phyloP scores from a whole-genome alignment of 768 basidiomycete species.

The Grammothele lineata region DNA sequence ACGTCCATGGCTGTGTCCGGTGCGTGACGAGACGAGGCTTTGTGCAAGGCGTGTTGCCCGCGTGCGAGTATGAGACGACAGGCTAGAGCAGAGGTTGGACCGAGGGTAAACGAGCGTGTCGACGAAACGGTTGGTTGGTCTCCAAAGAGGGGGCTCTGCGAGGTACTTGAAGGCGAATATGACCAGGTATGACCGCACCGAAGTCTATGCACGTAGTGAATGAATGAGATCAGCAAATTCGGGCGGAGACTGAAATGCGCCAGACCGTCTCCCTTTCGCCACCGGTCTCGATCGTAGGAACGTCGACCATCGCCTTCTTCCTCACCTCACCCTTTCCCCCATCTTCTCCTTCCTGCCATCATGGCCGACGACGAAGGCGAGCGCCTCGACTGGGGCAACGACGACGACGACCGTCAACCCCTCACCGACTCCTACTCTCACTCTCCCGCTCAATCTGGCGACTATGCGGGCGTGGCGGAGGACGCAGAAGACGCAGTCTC shows the following conservation, averaged over 20 bases:
- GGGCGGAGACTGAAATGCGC: constrained; percentile 3
- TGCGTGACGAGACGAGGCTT: not conserved
- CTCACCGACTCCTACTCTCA: constrained; percentile 6
- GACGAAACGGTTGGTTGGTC: too few species aligned
- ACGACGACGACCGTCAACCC: constrained; percentile 37
- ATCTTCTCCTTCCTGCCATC: constrained; percentile 12
- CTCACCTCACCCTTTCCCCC: constrained; percentile 6
- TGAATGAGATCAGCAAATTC: constrained; percentile 5
- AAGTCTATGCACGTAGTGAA: too few species aligned
- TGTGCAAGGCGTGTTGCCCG: not conserved
- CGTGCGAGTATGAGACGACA: too few species aligned
- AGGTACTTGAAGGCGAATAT: too few species aligned
- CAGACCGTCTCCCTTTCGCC: too few species aligned
- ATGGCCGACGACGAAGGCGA: constrained; percentile 67
- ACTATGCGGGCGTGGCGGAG: constrained; percentile 27
- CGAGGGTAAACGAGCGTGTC: too few species aligned
- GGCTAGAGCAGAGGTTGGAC: too few species aligned
- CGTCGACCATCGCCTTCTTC: constrained; percentile 1
- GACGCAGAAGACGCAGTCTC: constrained; percentile 64
- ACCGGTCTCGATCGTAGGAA: not conserved
- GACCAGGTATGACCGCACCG: too few species aligned
- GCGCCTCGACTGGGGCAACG: constrained; percentile 66
- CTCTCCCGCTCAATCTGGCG: constrained; percentile 10
- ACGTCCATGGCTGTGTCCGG: constrained; percentile 20
- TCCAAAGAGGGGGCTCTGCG: too few species aligned